Evolutionary conservation across 495 filamentous ascomycete genomes (phyloP).

Genomic region (Cairneyella variabilis): DNA sequence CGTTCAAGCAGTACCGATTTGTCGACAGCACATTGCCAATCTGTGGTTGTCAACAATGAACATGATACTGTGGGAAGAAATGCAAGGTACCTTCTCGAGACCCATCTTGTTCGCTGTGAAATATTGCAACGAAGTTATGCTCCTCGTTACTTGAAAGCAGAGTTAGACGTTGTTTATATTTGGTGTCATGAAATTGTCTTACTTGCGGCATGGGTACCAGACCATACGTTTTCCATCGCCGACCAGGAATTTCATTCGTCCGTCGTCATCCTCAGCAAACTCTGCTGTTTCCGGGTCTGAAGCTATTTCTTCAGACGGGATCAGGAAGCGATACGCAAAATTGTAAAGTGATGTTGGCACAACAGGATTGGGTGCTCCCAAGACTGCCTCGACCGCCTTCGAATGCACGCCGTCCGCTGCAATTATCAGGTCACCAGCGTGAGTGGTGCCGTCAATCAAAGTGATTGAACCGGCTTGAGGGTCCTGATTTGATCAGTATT

Average conservation of each 20-base stretch:
- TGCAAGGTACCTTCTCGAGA: slow-evolving; percentile 24
- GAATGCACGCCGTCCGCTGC: slow-evolving; percentile 40
- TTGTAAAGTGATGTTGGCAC: slow-evolving; percentile 27
- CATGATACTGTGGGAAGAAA: no score
- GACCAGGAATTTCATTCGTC: slow-evolving; percentile 27
- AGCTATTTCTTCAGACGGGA: slow-evolving; percentile 34
- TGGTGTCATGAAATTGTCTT: no score
- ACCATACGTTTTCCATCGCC: slow-evolving; percentile 34
- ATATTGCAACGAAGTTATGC: slow-evolving; percentile 42
- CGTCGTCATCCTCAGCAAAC: slow-evolving; percentile 31
- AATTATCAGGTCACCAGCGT: slow-evolving; percentile 34
- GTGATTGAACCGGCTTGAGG: slow-evolving; percentile 35
- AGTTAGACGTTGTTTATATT: no score
- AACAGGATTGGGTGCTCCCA: slow-evolving; percentile 21
- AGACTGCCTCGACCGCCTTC: slow-evolving; percentile 27
- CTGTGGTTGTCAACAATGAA: no score
- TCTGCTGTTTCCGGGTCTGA: slow-evolving; percentile 28
- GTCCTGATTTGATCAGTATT: no score
- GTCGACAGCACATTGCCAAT: slow-evolving; percentile 31
- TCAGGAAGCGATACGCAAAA: slow-evolving; percentile 45
- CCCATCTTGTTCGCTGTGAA: slow-evolving; percentile 28
- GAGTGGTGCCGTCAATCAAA: slow-evolving; percentile 35
- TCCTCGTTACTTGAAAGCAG: slow-evolving; percentile 37
- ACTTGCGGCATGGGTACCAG: slow-evolving; percentile 41
- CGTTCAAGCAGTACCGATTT: slow-evolving; percentile 24